These are phyloP conservation scores for Phytopythium mirpurense DNA, from an alignment of 352 stramenopile genomes.

Conservation along the genomic window DNA sequence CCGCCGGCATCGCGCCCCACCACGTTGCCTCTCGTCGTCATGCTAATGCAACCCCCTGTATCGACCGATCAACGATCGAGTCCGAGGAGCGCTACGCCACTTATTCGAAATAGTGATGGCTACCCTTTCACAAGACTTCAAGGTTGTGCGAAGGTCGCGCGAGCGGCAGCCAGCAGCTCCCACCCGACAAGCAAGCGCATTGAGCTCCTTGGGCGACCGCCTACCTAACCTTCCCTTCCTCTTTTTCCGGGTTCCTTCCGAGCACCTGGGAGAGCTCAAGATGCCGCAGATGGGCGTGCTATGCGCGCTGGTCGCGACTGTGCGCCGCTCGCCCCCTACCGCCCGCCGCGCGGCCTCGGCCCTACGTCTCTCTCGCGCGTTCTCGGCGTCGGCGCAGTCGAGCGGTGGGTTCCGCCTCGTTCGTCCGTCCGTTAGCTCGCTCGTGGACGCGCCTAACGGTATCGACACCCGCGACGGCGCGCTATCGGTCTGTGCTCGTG, in stretches of 20 bases:
- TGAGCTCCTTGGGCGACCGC: no score
- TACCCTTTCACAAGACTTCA: not conserved
- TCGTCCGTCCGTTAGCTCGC: no score
- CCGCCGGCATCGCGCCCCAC: constrained; percentile 37
- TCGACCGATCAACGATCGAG: no score
- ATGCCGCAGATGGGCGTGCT: constrained; percentile 51
- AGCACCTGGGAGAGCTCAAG: not conserved
- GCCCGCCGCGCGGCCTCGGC: constrained; percentile 8
- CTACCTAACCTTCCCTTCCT: no score
- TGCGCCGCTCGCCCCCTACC: not conserved
- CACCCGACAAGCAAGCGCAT: not conserved
- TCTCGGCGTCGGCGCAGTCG: constrained; percentile 49
- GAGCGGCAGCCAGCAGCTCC: constrained; percentile 3
- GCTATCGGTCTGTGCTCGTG: not conserved
- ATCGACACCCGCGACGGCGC: no score
- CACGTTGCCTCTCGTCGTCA: constrained; percentile 39
- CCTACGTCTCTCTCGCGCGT: constrained; percentile 12
- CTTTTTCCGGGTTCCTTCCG: no score
- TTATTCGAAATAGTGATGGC: not conserved
- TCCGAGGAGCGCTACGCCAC: not conserved
- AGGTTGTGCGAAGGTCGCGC: constrained; percentile 24
- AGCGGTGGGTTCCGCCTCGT: constrained; percentile 27
- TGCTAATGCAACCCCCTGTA: no score
- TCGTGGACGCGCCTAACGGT: no score
- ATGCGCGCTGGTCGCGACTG: constrained; percentile 9